Percentiles rank a stretch among this genome's conserved stretches.
Conservation (phyloP, 2,329 filamentous ascomycete species). For the Gaeumannomyces sp. region DNA sequence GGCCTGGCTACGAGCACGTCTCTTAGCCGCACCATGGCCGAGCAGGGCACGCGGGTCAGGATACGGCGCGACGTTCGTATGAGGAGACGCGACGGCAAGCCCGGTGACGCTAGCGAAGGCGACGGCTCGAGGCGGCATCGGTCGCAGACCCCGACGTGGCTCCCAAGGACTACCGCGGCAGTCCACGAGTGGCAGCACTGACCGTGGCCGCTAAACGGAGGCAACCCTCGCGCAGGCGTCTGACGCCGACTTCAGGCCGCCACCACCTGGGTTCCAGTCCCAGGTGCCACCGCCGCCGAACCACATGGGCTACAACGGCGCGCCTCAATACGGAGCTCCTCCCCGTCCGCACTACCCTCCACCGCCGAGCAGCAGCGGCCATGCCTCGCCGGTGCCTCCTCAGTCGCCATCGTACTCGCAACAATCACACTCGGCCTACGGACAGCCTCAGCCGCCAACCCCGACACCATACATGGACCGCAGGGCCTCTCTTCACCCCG, state of each 20-base stretch:
- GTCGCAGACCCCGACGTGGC: conserved; percentile 26
- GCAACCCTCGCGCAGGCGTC: conserved; percentile 26
- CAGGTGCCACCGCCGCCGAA: conserved; percentile 10
- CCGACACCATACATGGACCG: conserved; percentile 8
- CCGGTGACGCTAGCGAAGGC: conserved; percentile 19
- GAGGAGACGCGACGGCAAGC: conserved; percentile 45
- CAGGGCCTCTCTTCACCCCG: neutral
- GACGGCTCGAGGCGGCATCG: conserved; percentile 25
- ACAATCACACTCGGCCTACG: conserved; percentile 11
- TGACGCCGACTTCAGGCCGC: conserved; percentile 25
- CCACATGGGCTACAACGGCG: neutral
- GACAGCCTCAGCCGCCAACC: conserved; percentile 9
- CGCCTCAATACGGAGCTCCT: neutral
- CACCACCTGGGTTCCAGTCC: conserved; percentile 20
- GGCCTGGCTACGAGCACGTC: conserved; percentile 84
- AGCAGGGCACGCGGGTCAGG: conserved; percentile 93
- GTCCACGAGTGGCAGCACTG: conserved; percentile 24
- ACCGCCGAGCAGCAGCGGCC: conserved; percentile 14
- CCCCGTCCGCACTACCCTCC: neutral
- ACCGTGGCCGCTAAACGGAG: conserved; percentile 23
- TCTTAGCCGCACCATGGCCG: conserved; percentile 83
- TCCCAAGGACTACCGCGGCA: conserved; percentile 22
- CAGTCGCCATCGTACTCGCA: conserved; percentile 25
- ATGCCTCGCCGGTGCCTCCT: conserved; percentile 26
- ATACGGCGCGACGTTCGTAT: conserved; percentile 70